Percentiles rank a stretch among this genome's conserved stretches.
These are phyloP conservation scores for Aurinia saxatilis DNA, from an alignment of 345 rosid genomes.

Conservation along the genomic window DNA sequence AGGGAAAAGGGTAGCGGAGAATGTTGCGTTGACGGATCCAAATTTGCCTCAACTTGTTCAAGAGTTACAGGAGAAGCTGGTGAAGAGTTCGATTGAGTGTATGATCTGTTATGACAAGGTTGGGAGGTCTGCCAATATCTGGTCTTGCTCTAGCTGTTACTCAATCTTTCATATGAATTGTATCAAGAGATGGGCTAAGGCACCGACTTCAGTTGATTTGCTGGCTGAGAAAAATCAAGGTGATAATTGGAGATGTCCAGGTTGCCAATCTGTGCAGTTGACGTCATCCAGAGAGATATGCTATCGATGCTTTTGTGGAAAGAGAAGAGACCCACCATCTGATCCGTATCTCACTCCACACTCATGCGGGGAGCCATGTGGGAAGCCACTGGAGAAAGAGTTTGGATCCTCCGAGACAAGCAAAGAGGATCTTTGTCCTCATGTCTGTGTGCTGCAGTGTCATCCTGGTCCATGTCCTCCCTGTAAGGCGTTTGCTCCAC, in stretches of 20 bases:
- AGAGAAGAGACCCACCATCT: slow-evolving; percentile 77
- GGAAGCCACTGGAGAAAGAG: slow-evolving; percentile 74
- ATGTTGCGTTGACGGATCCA: slow-evolving; percentile 34
- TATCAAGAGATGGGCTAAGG: slow-evolving; percentile 92
- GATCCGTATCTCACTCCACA: slow-evolving; percentile 94
- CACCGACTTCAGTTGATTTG: slow-evolving; percentile 82
- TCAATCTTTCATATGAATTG: slow-evolving; percentile 91
- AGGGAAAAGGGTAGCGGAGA: slow-evolving; percentile 33
- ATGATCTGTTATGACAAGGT: slow-evolving; percentile 98
- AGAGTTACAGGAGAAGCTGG: slow-evolving; percentile 83
- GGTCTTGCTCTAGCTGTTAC: slow-evolving; percentile 96
- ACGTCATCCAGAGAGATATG: slow-evolving; percentile 64
- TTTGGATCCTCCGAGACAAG: slow-evolving; percentile 25
- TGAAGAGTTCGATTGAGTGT: slow-evolving; percentile 69
- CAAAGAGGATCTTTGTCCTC: slow-evolving; percentile 74
- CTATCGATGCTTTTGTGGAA: slow-evolving; percentile 79
- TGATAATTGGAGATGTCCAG: slow-evolving; percentile 94
- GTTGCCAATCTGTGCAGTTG: slow-evolving; percentile 89
- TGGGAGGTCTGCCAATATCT: slow-evolving; percentile 59
- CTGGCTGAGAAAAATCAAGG: slow-evolving; percentile 78
- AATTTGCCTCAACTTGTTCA: slow-evolving; percentile 86
- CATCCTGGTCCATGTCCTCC: slow-evolving; percentile 99
- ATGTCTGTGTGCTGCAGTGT: slow-evolving; percentile 89
- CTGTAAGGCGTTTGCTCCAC: slow-evolving; percentile 91
- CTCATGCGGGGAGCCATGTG: slow-evolving; percentile 97